These are phyloP conservation scores for Gloeopeniophorella convolvens DNA, from an alignment of 768 basidiomycete genomes.

Conservation along the genomic window DNA sequence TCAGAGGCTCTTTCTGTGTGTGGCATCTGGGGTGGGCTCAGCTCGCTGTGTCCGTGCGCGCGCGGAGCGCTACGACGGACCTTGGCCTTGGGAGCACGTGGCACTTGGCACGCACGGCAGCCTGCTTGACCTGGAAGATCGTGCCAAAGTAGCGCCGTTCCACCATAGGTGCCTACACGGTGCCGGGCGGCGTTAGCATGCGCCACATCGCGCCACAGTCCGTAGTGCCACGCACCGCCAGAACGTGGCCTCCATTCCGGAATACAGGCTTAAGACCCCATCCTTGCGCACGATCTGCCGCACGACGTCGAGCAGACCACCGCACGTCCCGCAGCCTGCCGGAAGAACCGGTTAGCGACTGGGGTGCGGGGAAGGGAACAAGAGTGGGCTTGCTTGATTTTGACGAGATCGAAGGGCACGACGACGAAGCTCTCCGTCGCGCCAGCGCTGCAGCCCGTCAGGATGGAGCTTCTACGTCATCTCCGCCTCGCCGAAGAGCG, in stretches of 20 bases:
- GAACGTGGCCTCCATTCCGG: conserved; percentile 96
- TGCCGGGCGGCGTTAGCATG: no score
- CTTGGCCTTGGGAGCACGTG: conserved; percentile 76
- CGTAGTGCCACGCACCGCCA: conserved; percentile 64
- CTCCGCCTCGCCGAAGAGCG: conserved; percentile 58
- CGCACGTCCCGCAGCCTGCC: conserved; percentile 84
- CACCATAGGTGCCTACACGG: no score
- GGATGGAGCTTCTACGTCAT: conserved; percentile 84
- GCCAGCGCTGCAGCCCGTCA: conserved; percentile 92
- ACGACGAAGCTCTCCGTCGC: conserved; percentile 95
- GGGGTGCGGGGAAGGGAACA: not conserved
- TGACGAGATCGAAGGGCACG: conserved; percentile 94
- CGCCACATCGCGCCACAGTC: no score
- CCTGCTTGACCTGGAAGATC: conserved; percentile 78
- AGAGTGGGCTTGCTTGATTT: conserved; percentile 55
- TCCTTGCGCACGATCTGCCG: conserved; percentile 70
- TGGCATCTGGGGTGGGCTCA: no score
- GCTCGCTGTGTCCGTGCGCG: no score
- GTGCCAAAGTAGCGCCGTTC: no score
- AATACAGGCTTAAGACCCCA: conserved; percentile 83
- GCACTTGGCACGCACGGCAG: no score
- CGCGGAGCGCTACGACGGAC: conserved; percentile 34
- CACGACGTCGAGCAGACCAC: conserved; percentile 89
- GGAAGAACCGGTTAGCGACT: not conserved
- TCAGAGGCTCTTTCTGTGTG: no score